Evolutionary conservation across 108 stramenopile genomes (phyloP).

Genomic region (Nannochloropsis gaditana): DNA sequence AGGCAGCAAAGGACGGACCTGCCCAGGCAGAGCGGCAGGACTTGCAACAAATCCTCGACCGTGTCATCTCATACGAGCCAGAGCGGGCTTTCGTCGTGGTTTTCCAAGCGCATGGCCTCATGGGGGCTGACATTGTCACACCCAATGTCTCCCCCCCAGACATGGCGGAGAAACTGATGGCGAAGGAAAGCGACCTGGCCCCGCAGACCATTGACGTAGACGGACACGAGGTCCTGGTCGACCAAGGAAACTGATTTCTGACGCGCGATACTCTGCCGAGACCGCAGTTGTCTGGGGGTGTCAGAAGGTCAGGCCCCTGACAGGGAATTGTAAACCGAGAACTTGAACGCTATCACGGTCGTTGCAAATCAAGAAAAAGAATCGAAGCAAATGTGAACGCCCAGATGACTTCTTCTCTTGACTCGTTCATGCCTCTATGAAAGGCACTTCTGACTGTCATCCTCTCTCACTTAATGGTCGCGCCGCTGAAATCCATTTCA

Average conservation of each 20-base stretch:
- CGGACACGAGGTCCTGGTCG: constrained; percentile 11
- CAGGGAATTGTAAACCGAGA: too few relatives aligned
- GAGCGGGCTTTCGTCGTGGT: constrained; percentile 11
- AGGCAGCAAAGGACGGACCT: neutral
- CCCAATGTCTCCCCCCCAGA: neutral
- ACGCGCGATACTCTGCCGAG: too few relatives aligned
- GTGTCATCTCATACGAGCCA: neutral
- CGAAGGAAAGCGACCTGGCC: neutral
- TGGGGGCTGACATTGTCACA: constrained; percentile 3
- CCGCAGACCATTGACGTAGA: neutral
- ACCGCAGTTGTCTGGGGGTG: too few relatives aligned
- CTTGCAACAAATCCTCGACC: constrained; percentile 5
- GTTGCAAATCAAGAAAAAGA: too few relatives aligned
- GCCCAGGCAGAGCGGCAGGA: neutral
- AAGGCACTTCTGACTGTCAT: neutral
- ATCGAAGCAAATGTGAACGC: too few relatives aligned
- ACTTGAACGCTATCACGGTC: too few relatives aligned
- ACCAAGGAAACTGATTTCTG: neutral
- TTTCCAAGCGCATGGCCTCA: neutral
- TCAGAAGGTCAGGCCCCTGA: too few relatives aligned
- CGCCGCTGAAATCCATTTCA: constrained; percentile 92
- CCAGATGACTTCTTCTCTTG: too few relatives aligned
- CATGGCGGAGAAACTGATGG: neutral
- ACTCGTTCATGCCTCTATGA: too few relatives aligned
- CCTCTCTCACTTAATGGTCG: constrained; percentile 69